Percentiles rank a stretch among this genome's conserved stretches.
phyloP scores from a whole-genome alignment of 139 green algal genomes.

The Coelastrella sp. region DNA sequence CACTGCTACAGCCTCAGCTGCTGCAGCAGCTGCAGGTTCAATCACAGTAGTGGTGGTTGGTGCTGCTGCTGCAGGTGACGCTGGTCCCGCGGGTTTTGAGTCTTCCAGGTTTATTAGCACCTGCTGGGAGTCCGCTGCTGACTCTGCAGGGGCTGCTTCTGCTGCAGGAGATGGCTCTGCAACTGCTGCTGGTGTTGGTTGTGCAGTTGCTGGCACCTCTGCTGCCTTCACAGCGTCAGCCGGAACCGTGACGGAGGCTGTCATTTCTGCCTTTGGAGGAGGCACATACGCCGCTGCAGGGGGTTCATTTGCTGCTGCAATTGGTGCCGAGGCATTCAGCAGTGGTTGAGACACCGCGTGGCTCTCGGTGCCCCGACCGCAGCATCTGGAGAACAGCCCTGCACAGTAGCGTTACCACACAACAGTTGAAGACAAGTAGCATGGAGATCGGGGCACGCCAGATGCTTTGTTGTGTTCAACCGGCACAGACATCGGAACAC shows the following conservation, averaged over 20 bases:
- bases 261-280: conserved; percentile 31
- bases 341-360: background rate
- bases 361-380: background rate
- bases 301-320: background rate
- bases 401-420: background rate
- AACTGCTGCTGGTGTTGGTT: background rate
- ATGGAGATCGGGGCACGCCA: too few relatives aligned
- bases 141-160: background rate
- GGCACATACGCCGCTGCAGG: background rate
- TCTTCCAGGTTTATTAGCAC: conserved; percentile 8
- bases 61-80: conserved; percentile 9
- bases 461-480: background rate
- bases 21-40: background rate
- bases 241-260: background rate
- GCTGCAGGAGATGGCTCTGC: background rate
- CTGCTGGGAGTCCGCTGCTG: conserved; percentile 11
- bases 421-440: too few relatives aligned
- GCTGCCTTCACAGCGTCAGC: background rate
- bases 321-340: background rate
- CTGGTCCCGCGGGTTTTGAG: background rate
- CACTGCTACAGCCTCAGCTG: background rate
- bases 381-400: conserved; percentile 2
- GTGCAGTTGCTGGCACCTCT: background rate
- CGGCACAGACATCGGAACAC: background rate
- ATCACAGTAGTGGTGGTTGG: background rate